Base-by-base conservation (phyloP, 2,329 filamentous ascomycete genomes). In the Paraconiothyrium brasiliense region DNA sequence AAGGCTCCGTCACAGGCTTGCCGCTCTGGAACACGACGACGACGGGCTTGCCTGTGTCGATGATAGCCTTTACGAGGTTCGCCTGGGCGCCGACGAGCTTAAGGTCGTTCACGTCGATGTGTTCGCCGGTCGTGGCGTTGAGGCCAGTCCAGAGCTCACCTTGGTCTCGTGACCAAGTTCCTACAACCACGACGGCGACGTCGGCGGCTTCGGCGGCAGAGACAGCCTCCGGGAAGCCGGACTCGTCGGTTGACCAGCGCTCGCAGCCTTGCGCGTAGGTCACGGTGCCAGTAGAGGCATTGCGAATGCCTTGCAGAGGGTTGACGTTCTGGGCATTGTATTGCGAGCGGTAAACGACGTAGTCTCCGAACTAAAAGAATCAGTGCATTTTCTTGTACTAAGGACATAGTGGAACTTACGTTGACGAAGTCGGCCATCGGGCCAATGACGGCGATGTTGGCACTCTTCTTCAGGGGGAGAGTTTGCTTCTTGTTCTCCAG, bases 111-210 rank as follows among this genome's bases (percentile, higher is more conserved):
- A 88, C 82, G 67, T 93, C 90, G 51, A 93, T 87, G 70, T 92
- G 89, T 72, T 93, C 90, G 54, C 90, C 90, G 0, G 90, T 92
- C 58, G 90, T 93, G 32, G 89, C 90, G 67, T 93, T 93, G 2
- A 92, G 75, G 0, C 88, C 88, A 59, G 80, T 76, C 90, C 90
- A 92, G 3, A 93, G 85, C 74, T 92, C 86, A 56, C 83, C 81
- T 72, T 93, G 90, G 70, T 93, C 91, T 52, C 90, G 85, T 30
- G 87, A 88, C 91, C 90, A 92, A 9, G 90, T 93, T 35, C 90
- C 91, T 0, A 92, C 90, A 0, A 93, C 82, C 0, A 93, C 89
- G 5, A 93, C 84, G 6, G 90, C 90, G 2, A 92, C 86, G 69
- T 93, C 90, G 3, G 90, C 89, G 10, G 84, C 84, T 68, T 88